Conservation (phyloP, 2,329 filamentous ascomycete genomes). For the Cladosporium velox region DNA sequence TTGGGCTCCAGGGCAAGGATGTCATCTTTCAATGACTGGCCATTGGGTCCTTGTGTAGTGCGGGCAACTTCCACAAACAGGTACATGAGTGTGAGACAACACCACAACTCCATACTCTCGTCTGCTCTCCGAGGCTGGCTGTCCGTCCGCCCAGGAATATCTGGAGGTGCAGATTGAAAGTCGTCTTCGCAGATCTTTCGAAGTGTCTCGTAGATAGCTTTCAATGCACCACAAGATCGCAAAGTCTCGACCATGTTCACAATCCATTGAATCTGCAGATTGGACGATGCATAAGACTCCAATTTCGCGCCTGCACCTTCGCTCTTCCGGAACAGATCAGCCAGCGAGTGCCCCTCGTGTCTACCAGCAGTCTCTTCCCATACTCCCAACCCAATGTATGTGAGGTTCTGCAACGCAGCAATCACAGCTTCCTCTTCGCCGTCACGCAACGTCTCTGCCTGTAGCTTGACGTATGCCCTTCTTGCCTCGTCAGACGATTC, state of each 20-base stretch:
- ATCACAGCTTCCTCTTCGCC: constrained; percentile 36
- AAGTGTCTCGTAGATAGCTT: constrained; percentile 44
- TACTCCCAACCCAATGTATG: constrained; percentile 50
- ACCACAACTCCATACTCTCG: constrained; percentile 49
- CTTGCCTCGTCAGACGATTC: constrained; percentile 60
- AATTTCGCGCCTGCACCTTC: constrained; percentile 34
- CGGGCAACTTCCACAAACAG: constrained; percentile 51
- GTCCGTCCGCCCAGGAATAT: constrained; percentile 31
- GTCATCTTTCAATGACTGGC: constrained; percentile 33
- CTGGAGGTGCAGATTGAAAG: constrained; percentile 28
- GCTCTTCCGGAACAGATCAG: constrained; percentile 31
- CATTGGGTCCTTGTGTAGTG: constrained; percentile 31
- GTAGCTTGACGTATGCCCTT: constrained; percentile 57
- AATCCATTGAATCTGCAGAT: constrained; percentile 48
- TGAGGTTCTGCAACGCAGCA: constrained; percentile 45
- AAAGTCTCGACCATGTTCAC: constrained; percentile 47
- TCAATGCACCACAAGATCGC: constrained; percentile 43
- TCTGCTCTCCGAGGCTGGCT: constrained; percentile 31
- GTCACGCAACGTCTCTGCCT: constrained; percentile 40
- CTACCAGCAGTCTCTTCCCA: constrained; percentile 54
- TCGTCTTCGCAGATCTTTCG: constrained; percentile 35
- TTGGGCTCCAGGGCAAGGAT: constrained; percentile 53
- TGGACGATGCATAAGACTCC: constrained; percentile 38
- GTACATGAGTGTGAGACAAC: constrained; percentile 51
- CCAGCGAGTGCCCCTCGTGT: constrained; percentile 30